Evolutionary conservation across 2,329 filamentous ascomycete genomes (phyloP).

Genomic region (Mycosphaerelloides madeirae): DNA sequence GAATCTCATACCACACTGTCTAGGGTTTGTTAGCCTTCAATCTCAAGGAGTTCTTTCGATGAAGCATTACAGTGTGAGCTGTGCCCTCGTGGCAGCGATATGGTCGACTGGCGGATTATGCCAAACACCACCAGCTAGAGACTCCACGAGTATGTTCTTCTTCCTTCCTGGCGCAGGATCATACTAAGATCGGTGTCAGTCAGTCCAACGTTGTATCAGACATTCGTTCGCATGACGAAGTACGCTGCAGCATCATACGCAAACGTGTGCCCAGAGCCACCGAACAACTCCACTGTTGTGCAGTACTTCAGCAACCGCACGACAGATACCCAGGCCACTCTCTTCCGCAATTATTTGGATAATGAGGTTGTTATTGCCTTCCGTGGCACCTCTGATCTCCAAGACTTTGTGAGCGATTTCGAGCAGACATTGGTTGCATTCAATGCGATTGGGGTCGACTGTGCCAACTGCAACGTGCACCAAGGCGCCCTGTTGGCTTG

Average conservation of each 20-base stretch:
- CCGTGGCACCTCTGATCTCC: conserved; percentile 7
- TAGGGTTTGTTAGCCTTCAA: no score
- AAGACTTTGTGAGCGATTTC: conserved; percentile 10
- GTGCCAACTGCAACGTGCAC: conserved; percentile 9
- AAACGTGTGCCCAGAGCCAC: conserved; percentile 6
- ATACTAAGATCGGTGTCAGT: no score
- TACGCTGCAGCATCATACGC: conserved; percentile 8
- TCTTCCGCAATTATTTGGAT: conserved; percentile 9
- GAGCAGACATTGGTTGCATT: conserved; percentile 6
- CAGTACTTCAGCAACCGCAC: conserved; percentile 10
- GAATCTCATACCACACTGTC: no score
- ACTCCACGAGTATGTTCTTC: no score
- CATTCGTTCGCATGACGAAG: conserved; percentile 7
- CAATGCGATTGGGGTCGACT: conserved; percentile 8
- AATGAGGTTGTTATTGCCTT: conserved; percentile 11
- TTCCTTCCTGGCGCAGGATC: no score
- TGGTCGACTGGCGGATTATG: no score
- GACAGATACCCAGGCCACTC: conserved; percentile 7
- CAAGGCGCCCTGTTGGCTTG: conserved; percentile 7
- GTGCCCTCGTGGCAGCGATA: no score
- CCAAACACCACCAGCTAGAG: no score
- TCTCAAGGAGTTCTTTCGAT: no score
- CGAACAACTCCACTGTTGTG: conserved; percentile 5
- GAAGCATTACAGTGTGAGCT: no score
- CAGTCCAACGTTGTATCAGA: conserved; percentile 7